Evolutionary conservation across 2,329 filamentous ascomycete genomes (phyloP), one percentile per base, ranked within the genome.

Genomic region (Curvularia eragrostidis): DNA sequence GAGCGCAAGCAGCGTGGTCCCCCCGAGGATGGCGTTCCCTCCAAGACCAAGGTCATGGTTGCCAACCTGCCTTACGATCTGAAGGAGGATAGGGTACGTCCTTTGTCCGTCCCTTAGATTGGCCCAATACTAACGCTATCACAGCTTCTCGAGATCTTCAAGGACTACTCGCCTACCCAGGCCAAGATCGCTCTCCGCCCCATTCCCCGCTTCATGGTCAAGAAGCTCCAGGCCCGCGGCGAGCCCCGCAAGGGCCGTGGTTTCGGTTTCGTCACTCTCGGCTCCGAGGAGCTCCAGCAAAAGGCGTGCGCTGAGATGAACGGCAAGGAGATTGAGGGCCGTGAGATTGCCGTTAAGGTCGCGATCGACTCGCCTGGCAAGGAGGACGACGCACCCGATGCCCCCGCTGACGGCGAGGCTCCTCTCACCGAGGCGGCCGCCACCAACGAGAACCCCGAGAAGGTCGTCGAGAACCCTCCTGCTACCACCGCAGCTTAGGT

Each of bases 41-140:
- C 94, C 81, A 97, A 97, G 89, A 98, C 91, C 81, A 99, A 99
- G 90, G 74, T 99, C 82, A 99, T 99, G 95, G 95, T 99, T 75
- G 95, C 95, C 76, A 99, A 99, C 85, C 88, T 99, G 64, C 95
- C 95, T 52, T 99, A 99, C 77, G 94, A 99, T 83, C 87, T 98
- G 79, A 94, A 90, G 73, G 95, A 99, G 84, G 93, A 98, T 75
- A 96, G 94, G 88, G 94, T 96, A 82, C 68, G 85, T 76, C 1
- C 32, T 10, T 8, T 9, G 15, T 43, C 5, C 9, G 18, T 18
- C 10, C 23, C 12, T 5, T 34, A 23, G 1, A 39, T 10, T 30
- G 10, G 42, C 24, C 18, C 18, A 3, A 21, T 58, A 52, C 63
- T 71, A 52, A 70, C 63, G 9, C 43, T 32, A 19, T 9, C 34